Evolutionary conservation across 768 basidiomycete genomes (phyloP), one percentile per base, ranked within the genome.

Genomic region (Dioszegia aurantiaca): DNA sequence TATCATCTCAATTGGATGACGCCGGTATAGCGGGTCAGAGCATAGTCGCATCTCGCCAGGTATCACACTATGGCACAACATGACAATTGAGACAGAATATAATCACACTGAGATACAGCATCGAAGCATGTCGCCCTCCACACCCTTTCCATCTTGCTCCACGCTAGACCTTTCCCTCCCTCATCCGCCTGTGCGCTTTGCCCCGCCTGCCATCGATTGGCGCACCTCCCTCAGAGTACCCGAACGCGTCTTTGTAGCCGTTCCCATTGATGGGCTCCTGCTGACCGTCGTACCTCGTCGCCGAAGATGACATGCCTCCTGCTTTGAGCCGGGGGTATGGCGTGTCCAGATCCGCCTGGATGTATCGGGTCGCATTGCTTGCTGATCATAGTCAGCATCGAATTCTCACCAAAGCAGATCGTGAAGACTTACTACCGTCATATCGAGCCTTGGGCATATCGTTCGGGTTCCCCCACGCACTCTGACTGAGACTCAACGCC

Each of bases 321-420:
- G 48, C 43, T 4, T 45, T 46, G 10, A 59, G 56, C 27, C 67
- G 56, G 2, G 68, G 67, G 33, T 72, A 72, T 2, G 68, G 68
- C 4, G 70, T 65, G 53, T 72, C 70, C 21, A 69, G 42, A 53
- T 72, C 70, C 8, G 68, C 67, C 49, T 67, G 66, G 19, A 72
- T 54, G 16, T 54, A 24, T 36, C 54, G 28, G n/a, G 39, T 39
- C 14, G 41, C 40, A 14, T 36, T 24, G 42, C 41, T 46, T n/a
- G 41, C 54, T 55, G 19, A 11, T 14, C 19, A n/a, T 19, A n/a
- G 23, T 51, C 49, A 51, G 49, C 30, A 5, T 37, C 23, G 19
- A 51, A 17, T 31, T 47, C 4, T 19, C 36, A n/a, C 19, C 33
- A 33, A 39, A 27, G 11, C n/a, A 19, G 8, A 43, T 17, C 16